Base-by-base conservation (phyloP, 1,139 yeast genomes). In the Kazachstania sp. region DNA sequence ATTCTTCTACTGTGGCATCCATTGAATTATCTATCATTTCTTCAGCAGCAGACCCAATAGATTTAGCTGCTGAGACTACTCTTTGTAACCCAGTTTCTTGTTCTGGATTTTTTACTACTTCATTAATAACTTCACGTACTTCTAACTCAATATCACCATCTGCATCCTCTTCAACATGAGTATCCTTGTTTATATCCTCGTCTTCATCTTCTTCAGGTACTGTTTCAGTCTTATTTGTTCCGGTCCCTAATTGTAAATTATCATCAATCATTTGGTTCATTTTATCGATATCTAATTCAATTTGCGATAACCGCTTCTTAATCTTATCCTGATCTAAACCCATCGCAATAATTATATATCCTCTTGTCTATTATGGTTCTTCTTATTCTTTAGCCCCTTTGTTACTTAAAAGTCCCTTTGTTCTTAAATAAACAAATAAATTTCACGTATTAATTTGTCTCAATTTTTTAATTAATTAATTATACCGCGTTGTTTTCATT, bases 181-280 rank as follows among this genome's bases (percentile, higher is more conserved):
- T n/a, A n/a, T n/a, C n/a, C n/a, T n/a, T n/a, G n/a, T n/a, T n/a
- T n/a, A n/a, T n/a, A n/a, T n/a, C n/a, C n/a, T n/a, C n/a, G n/a
- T 29, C 26, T 9, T 15, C 16, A 12, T 13, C 29, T 8, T 20
- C 26, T 23, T 23, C 28, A 23, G 12, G 13, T 36, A 26, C 13
- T 23, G 16, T 29, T 20, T 11, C 30, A n/a, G 23, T 6, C 37
- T 34, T 31, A 18, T 23, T 11, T 23, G 39, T 23, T 7, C 39
- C 19, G n/a, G 19, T 20, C 39, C 41, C 38, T 13, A 48, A 28
- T 20, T 50, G 55, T 42, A 60, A 47, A 48, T 64, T 64, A 44
- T 63, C 65, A 41, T 59, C 65, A 26, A 64, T 59, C 56, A 62
- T 55, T 40, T 59, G 57, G 45, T 64, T 64, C 61, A 63, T 61